A percentile compares a stretch with the other conserved stretches of the same genome.
These are phyloP conservation scores for Cymbopogon flexuosus DNA, from an alignment of 202 grass and related monocot species.

Conservation along the genomic window DNA sequence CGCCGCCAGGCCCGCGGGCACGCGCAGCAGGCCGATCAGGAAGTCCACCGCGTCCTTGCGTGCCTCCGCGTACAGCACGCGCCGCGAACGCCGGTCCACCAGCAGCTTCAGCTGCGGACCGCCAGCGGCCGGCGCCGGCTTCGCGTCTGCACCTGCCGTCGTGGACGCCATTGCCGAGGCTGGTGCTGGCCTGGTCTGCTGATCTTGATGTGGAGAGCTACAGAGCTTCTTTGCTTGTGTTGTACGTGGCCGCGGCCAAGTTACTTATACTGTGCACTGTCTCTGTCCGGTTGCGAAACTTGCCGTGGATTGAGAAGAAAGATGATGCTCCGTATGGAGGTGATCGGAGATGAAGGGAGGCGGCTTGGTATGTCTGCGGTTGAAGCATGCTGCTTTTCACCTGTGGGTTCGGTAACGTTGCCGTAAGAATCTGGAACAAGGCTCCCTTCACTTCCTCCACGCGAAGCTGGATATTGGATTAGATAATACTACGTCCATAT, in stretches of 20 bases:
- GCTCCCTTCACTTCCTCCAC: conserved; percentile 12
- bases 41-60: conserved; percentile 76
- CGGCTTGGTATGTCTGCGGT: conserved; percentile 35
- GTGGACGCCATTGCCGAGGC: conserved; percentile 13
- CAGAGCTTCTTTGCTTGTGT: background rate
- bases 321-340: background rate
- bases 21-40: conserved; percentile 55
- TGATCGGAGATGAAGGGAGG: conserved; percentile 6
- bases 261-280: conserved; percentile 15
- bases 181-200: background rate
- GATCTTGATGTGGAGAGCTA: background rate
- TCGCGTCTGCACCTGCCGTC: background rate
- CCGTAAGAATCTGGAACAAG: conserved; percentile 9
- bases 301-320: conserved; percentile 8
- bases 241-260: background rate
- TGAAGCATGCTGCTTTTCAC: conserved; percentile 29
- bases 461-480: no score
- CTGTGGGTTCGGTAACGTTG: background rate
- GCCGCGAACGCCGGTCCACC: conserved; percentile 48
- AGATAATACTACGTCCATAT: background rate
- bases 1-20: conserved; percentile 45
- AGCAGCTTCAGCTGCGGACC: conserved; percentile 60
- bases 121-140: background rate
- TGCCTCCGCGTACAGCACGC: conserved; percentile 62
- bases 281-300: conserved; percentile 8